Evolutionary conservation across 805 yeast species (phyloP).

Genomic region (Kazachstania taianensis): DNA sequence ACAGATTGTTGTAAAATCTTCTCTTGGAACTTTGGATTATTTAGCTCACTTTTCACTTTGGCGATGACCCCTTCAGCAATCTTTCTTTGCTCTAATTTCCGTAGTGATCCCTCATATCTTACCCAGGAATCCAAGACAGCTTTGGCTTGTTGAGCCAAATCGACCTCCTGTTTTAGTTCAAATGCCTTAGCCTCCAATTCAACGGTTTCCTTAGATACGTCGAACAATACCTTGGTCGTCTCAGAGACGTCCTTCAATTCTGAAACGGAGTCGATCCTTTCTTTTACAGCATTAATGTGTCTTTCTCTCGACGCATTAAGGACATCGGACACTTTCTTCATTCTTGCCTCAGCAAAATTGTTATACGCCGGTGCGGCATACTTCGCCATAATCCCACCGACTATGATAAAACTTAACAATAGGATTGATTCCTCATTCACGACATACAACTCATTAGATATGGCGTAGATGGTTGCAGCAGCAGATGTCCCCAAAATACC

Average conservation of each 20-base stretch:
- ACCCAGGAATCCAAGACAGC: constrained; percentile 97
- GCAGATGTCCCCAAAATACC: constrained; percentile 91
- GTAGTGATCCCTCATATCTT: constrained; percentile 91
- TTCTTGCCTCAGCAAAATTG: constrained; percentile 84
- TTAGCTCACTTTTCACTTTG: constrained; percentile 76
- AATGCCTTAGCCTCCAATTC: constrained; percentile 89
- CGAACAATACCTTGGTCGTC: constrained; percentile 85
- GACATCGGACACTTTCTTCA: constrained; percentile 68
- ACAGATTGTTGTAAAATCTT: constrained; percentile 84
- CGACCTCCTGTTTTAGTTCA: constrained; percentile 85
- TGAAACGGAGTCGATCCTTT: constrained; percentile 79
- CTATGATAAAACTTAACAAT: constrained; percentile 68
- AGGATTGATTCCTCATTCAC: constrained; percentile 90
- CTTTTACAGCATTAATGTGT: constrained; percentile 88
- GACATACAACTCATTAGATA: constrained; percentile 86
- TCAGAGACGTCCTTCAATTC: constrained; percentile 85
- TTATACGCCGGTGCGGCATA: constrained; percentile 89
- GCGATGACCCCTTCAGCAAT: constrained; percentile 77
- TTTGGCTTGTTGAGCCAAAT: constrained; percentile 83
- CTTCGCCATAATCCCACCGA: constrained; percentile 69
- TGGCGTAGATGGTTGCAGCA: constrained; percentile 89
- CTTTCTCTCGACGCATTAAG: constrained; percentile 80
- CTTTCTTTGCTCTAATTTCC: constrained; percentile 92
- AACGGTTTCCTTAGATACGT: constrained; percentile 93
- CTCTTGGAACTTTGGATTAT: constrained; percentile 88